A percentile compares a stretch with the other conserved stretches of the same genome.
Evolutionary conservation across 305 asterid species (phyloP).

Genomic region (Withania somnifera): DNA sequence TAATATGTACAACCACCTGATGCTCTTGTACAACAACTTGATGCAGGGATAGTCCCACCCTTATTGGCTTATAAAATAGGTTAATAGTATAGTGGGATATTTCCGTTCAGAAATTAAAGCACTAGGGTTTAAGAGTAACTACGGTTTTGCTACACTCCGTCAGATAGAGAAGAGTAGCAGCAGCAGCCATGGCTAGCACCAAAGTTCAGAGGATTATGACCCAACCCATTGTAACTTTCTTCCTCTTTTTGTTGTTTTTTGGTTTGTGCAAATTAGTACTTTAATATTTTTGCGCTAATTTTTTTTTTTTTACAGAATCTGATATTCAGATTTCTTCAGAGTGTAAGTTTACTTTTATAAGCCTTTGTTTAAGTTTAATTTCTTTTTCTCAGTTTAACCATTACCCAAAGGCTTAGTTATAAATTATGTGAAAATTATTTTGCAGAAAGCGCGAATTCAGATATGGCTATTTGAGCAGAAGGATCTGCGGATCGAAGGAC

Average conservation of each 20-base stretch:
- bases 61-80: no score
- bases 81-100: no score
- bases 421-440: not conserved
- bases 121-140: not conserved
- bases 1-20: no score
- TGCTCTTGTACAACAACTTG: no score
- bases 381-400: not conserved
- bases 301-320: constrained; percentile 26
- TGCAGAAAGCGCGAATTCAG: constrained; percentile 61
- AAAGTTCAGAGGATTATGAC: constrained; percentile 66
- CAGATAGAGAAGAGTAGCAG: not conserved
- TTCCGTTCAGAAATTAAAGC: no score
- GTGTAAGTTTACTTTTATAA: constrained; percentile 23
- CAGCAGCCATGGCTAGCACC: constrained; percentile 51
- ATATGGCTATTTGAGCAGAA: constrained; percentile 71
- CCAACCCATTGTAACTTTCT: constrained; percentile 37
- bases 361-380: not conserved
- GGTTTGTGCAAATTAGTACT: no score
- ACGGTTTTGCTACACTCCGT: constrained; percentile 4
- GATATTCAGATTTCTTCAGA: constrained; percentile 61
- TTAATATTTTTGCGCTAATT: not conserved
- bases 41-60: no score
- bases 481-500: constrained; percentile 62
- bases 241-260: no score
- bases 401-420: not conserved